phyloP scores from a whole-genome alignment of 2,329 filamentous ascomycete genomes.

The Trichoderma koningiopsis region DNA sequence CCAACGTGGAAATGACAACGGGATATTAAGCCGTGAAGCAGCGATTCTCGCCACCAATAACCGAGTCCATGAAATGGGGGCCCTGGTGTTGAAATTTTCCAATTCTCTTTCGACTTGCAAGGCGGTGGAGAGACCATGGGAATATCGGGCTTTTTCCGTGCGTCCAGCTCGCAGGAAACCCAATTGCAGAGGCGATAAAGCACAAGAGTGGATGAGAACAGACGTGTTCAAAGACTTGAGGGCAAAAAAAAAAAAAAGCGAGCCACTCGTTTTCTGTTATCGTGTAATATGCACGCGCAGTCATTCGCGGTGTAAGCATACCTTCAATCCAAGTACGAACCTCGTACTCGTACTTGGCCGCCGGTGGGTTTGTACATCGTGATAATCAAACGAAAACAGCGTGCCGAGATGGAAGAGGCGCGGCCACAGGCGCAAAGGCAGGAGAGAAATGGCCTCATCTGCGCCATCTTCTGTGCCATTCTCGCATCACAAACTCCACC shows the following conservation, averaged over 20 bases:
- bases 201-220: conserved; percentile 1
- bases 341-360: neutral
- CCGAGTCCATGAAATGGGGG: conserved; percentile 2
- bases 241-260: neutral
- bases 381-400: neutral
- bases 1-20: neutral
- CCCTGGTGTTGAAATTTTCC: neutral
- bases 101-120: conserved; percentile 4
- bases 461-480: conserved; percentile 1
- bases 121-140: neutral
- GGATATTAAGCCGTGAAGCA: neutral
- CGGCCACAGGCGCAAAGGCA: neutral
- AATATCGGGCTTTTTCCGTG: neutral
- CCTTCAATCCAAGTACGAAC: neutral
- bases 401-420: neutral
- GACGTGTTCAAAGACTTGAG: conserved; percentile 8
- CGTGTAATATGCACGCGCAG: neutral
- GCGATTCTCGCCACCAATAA: conserved; percentile 7
- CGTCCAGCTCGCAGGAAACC: neutral
- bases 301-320: neutral
- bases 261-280: neutral
- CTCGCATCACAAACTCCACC: conserved; percentile 13
- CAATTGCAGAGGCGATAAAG: neutral
- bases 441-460: conserved; percentile 16
- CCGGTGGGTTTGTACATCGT: neutral